phyloP scores from a whole-genome alignment of 1,139 yeast genomes.

The Yamadazyma pseudoaaseri region DNA sequence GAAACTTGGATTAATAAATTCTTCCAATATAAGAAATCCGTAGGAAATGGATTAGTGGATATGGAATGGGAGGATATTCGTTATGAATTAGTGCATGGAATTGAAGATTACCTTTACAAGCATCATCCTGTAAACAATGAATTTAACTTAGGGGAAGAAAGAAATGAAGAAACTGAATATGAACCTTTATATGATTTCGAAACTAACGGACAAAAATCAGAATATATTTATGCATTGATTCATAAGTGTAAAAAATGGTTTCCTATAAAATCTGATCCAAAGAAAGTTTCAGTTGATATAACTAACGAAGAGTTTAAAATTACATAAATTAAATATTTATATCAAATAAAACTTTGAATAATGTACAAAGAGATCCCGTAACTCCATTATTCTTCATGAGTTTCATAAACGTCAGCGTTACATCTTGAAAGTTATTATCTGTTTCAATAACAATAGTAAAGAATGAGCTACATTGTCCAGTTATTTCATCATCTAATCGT shows the following conservation, averaged over 20 bases:
- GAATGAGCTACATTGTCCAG: conserved; percentile 28
- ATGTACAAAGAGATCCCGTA: conserved; percentile 21
- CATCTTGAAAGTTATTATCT: conserved; percentile 5
- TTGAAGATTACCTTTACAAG: conserved; percentile 35
- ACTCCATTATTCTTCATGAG: conserved; percentile 27
- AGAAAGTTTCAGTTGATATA: conserved; percentile 25
- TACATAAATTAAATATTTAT: conserved; percentile 9
- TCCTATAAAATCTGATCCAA: conserved; percentile 2
- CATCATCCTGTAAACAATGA: conserved; percentile 16
- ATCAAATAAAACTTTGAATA: conserved; percentile 24
- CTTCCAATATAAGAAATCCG: conserved; percentile 40
- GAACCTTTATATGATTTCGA: conserved; percentile 39
- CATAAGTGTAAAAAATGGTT: conserved; percentile 29
- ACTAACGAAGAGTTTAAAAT: conserved; percentile 22
- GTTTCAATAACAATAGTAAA: conserved; percentile 15
- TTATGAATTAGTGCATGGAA: conserved; percentile 37
- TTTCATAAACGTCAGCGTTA: conserved; percentile 18
- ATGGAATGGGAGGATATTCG: conserved; percentile 50
- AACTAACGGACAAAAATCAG: conserved; percentile 30
- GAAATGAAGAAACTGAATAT: conserved; percentile 21
- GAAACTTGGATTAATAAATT: conserved; percentile 35
- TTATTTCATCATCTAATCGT: conserved; percentile 19
- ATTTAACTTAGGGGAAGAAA: conserved; percentile 2
- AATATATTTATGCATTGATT: conserved; percentile 27
- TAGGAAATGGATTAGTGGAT: conserved; percentile 38